Conservation (phyloP, 179 eudicot genomes). For the Silene noctiflora region DNA sequence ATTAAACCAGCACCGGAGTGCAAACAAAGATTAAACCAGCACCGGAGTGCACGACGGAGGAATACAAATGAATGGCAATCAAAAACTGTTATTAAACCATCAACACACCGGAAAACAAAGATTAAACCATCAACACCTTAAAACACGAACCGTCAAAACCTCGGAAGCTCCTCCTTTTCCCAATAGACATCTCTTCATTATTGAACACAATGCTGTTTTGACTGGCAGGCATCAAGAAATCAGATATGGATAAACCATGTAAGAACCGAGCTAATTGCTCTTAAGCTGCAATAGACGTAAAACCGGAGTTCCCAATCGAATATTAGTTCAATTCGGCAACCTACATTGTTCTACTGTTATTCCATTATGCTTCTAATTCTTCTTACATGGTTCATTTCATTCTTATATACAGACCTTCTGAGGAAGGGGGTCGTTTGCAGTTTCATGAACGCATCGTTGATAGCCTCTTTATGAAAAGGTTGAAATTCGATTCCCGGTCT, state of each 20-base stretch:
- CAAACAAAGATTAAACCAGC: too few relatives aligned
- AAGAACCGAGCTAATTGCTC: background rate
- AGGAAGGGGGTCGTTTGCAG: background rate
- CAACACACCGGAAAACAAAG: too few relatives aligned
- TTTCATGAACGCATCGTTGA: constrained; percentile 16
- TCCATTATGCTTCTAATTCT: background rate
- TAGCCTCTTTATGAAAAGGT: constrained; percentile 57
- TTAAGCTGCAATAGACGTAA: constrained; percentile 7
- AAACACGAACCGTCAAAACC: too few relatives aligned
- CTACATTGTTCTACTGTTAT: background rate
- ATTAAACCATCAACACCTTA: too few relatives aligned
- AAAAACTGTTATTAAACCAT: too few relatives aligned
- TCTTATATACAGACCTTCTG: constrained; percentile 16
- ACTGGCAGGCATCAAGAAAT: background rate
- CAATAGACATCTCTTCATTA: too few relatives aligned
- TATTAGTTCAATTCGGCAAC: constrained; percentile 4
- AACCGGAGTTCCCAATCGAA: constrained; percentile 4
- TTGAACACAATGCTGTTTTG: too few relatives aligned
- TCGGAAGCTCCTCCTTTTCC: too few relatives aligned
- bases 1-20: too few relatives aligned
- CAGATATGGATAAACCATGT: background rate
- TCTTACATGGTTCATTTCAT: too few relatives aligned
- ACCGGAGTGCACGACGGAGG: too few relatives aligned
- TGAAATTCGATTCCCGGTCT: constrained; percentile 49
- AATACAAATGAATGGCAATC: too few relatives aligned